These are phyloP conservation scores for Litsea cubeba DNA, from an alignment of 164 flowering plant species.

Conservation along the genomic window DNA sequence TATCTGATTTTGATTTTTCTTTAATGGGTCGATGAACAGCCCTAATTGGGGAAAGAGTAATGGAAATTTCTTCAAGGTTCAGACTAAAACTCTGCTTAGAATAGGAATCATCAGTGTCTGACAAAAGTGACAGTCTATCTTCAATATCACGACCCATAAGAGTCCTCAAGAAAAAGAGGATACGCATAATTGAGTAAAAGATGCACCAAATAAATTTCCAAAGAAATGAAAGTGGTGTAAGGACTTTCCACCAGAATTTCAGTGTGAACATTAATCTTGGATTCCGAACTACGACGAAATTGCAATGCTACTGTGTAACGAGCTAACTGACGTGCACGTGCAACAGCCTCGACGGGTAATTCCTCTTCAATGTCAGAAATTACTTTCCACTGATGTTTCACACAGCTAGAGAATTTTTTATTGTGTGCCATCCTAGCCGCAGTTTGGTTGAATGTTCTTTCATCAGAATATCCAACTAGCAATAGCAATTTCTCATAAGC, in stretches of 20 bases:
- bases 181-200: constrained; percentile 16
- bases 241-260: constrained; percentile 23
- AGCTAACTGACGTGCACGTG: constrained; percentile 61
- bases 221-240: constrained; percentile 22
- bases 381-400: constrained; percentile 40
- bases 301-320: constrained; percentile 44
- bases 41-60: constrained; percentile 34
- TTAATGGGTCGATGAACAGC: constrained; percentile 17
- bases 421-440: constrained; percentile 30
- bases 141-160: constrained; percentile 9
- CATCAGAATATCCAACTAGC: constrained; percentile 45
- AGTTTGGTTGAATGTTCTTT: constrained; percentile 25
- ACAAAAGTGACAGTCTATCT: constrained; percentile 9
- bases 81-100: constrained; percentile 28
- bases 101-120: constrained; percentile 21
- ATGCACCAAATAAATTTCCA: constrained; percentile 27
- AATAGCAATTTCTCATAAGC: constrained; percentile 51
- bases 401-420: constrained; percentile 22
- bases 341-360: constrained; percentile 62
- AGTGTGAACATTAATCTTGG: constrained; percentile 4
- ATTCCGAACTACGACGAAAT: constrained; percentile 18
- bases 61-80: constrained; percentile 37
- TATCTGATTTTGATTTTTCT: constrained; percentile 21
- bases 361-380: constrained; percentile 53
- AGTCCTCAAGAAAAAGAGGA: constrained; percentile 17